Evolutionary conservation across 1,284 basidiomycete genomes (phyloP).

Genomic region (Lentinula novae-zelandiae): DNA sequence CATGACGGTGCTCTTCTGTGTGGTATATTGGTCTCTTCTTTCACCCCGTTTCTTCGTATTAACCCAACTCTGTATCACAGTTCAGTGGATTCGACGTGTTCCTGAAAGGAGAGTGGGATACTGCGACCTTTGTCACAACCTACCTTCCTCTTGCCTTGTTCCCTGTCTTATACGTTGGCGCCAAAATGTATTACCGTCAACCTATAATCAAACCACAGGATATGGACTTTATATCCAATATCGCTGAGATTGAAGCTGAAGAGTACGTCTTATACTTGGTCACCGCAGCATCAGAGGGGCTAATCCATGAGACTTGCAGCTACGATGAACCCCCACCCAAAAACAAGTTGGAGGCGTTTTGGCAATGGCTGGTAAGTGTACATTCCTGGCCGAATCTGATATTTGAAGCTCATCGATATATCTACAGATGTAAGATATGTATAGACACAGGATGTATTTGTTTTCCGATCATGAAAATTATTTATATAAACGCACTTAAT

Average conservation of each 20-base stretch:
- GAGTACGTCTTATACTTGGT: constrained; percentile 36
- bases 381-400: neutral
- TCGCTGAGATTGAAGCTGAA: constrained; percentile 72
- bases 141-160: constrained; percentile 79
- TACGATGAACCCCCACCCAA: constrained; percentile 70
- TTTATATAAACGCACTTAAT: neutral
- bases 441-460: neutral
- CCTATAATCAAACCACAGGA: constrained; percentile 46
- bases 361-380: constrained; percentile 65
- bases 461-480: neutral
- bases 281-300: neutral
- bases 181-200: constrained; percentile 49
- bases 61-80: constrained; percentile 29
- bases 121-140: constrained; percentile 67
- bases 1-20: neutral
- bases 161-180: constrained; percentile 67
- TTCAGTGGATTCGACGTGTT: constrained; percentile 78
- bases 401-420: neutral
- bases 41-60: constrained; percentile 39
- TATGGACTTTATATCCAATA: constrained; percentile 77
- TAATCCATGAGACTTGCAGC: constrained; percentile 23
- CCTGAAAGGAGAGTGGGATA: constrained; percentile 60
- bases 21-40: constrained; percentile 55
- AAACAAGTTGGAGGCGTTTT: constrained; percentile 65
- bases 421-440: neutral